A percentile compares a stretch with the other conserved stretches of the same genome.
These are phyloP conservation scores for Dispira parvispora DNA, from an alignment of 192 early-diverging fungal species.

Conservation along the genomic window DNA sequence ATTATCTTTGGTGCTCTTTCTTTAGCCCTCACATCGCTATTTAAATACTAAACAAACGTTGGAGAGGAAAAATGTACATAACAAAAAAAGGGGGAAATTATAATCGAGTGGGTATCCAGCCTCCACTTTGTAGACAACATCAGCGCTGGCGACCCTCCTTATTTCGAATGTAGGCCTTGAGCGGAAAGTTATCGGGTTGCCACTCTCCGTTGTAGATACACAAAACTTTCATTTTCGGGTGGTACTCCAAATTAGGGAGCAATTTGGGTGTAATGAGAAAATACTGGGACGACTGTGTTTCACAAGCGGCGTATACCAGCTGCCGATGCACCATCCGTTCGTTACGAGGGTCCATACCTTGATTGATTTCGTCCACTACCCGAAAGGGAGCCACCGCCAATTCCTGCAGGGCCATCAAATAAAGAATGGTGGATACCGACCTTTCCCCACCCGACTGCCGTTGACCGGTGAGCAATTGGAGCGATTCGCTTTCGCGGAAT, in stretches of 20 bases:
- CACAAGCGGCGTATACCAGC: slow-evolving; percentile 70
- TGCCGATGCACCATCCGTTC: slow-evolving; percentile 89
- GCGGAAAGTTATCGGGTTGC: slow-evolving; percentile 40
- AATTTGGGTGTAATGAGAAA: slow-evolving; percentile 99
- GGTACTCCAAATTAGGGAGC: slow-evolving; percentile 81
- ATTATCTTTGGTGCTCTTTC: no score
- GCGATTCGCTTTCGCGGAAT: slow-evolving; percentile 69
- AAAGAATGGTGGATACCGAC: slow-evolving; percentile 89
- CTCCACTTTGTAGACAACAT: no score
- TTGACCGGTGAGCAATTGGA: slow-evolving; percentile 69
- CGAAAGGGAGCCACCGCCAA: slow-evolving; percentile 85
- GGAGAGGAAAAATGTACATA: no score
- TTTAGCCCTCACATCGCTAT: no score
- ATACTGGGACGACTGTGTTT: slow-evolving; percentile 34
- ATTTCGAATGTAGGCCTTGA: slow-evolving; percentile 19
- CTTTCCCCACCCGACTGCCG: slow-evolving; percentile 97
- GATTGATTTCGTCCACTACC: slow-evolving; percentile 99
- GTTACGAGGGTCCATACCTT: slow-evolving; percentile 97
- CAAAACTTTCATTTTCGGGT: slow-evolving; percentile 77
- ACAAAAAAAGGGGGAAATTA: no score
- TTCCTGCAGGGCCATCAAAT: slow-evolving; percentile 83
- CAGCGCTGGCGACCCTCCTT: no score
- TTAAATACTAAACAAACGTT: no score
- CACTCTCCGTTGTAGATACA: slow-evolving; percentile 92
- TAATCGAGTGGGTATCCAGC: no score